Percentiles rank a stretch among this genome's conserved stretches.
Conservation (phyloP, 2,329 filamentous ascomycete genomes). For the Chaetoscypha palmicola region DNA sequence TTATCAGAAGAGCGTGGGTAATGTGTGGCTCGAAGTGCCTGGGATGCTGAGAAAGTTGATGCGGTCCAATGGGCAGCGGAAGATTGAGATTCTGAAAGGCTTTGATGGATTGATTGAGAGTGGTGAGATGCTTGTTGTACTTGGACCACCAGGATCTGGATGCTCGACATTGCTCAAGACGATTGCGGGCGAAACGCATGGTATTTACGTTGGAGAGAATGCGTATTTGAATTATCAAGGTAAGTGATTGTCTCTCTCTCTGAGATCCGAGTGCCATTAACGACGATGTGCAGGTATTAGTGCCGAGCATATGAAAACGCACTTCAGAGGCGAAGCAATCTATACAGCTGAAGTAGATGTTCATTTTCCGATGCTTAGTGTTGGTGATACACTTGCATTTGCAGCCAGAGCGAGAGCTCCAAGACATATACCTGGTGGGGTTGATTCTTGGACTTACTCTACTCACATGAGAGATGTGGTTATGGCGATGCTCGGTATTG, state of each 20-base stretch:
- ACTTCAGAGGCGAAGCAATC: constrained; percentile 50
- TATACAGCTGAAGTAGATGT: constrained; percentile 71
- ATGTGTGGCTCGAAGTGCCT: constrained; percentile 46
- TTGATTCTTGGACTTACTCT: constrained; percentile 48
- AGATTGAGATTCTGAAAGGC: constrained; percentile 45
- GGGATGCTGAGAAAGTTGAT: constrained; percentile 41
- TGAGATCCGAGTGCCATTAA: too few species aligned
- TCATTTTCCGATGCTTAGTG: constrained; percentile 68
- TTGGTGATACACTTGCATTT: constrained; percentile 67
- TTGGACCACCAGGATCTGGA: constrained; percentile 55
- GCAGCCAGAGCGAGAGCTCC: constrained; percentile 63
- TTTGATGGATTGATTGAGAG: constrained; percentile 57
- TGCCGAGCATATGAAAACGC: constrained; percentile 46
- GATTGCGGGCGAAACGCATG: constrained; percentile 47
- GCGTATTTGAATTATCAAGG: constrained; percentile 52
- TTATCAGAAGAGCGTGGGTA: constrained; percentile 60
- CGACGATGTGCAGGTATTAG: constrained; percentile 38
- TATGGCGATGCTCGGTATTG: constrained; percentile 64
- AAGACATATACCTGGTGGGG: constrained; percentile 50
- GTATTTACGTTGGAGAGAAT: constrained; percentile 43
- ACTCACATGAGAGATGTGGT: constrained; percentile 43
- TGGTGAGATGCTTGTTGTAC: constrained; percentile 61
- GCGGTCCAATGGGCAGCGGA: constrained; percentile 44
- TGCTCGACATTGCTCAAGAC: constrained; percentile 59
- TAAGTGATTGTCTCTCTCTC: not conserved